phyloP scores from a whole-genome alignment of 306 rosid genomes.

The Carpinus viminea region DNA sequence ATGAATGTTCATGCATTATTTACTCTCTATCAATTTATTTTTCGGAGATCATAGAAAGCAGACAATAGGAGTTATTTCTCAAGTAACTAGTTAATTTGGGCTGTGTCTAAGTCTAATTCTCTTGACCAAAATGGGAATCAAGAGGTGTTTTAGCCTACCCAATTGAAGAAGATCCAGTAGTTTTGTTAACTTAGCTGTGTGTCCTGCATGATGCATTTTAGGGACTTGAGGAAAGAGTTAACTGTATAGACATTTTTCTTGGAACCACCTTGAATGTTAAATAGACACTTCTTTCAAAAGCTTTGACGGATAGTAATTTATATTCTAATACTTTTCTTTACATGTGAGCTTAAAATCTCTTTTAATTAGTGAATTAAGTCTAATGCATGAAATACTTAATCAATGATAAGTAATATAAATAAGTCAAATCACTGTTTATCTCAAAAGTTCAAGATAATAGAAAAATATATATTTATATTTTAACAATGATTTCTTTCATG shows the following conservation, averaged over 20 bases:
- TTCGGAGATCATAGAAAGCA: not conserved
- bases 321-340: too few species aligned
- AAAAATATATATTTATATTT: too few species aligned
- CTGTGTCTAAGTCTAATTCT: not conserved
- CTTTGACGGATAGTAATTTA: too few species aligned
- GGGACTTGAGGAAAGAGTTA: not conserved
- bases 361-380: too few species aligned
- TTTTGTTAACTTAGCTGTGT: not conserved
- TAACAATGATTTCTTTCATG: not conserved
- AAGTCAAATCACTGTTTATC: too few species aligned
- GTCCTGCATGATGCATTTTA: constrained; percentile 1
- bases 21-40: not conserved
- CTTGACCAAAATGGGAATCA: not conserved
- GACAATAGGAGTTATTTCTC: not conserved
- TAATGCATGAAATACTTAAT: too few species aligned
- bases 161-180: not conserved
- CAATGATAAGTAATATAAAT: too few species aligned
- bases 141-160: not conserved
- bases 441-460: too few species aligned
- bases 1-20: constrained; percentile 5
- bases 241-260: not conserved
- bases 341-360: too few species aligned
- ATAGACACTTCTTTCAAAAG: too few species aligned
- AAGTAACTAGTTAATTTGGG: not conserved
- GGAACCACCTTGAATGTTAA: not conserved